These are phyloP conservation scores for Penicillium waksmanii DNA, from an alignment of 495 filamentous ascomycete genomes.

Conservation along the genomic window DNA sequence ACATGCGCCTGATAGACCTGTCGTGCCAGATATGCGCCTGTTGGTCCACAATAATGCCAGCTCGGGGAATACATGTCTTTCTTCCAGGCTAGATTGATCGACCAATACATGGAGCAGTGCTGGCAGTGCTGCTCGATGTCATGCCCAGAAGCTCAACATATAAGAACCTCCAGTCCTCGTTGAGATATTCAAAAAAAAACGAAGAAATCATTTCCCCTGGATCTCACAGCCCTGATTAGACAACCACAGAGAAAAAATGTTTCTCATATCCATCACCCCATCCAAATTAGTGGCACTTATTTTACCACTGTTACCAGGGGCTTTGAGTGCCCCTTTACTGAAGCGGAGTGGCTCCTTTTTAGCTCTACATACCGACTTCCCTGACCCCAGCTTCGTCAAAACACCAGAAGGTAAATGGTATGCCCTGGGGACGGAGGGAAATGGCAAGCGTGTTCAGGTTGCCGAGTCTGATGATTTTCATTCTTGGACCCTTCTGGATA, in stretches of 20 bases:
- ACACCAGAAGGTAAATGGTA: slow-evolving; percentile 40
- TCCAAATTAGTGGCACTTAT: slow-evolving; percentile 14
- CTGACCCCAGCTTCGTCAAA: slow-evolving; percentile 42
- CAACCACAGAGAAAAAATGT: not conserved
- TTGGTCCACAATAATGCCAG: not conserved
- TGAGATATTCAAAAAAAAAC: not conserved
- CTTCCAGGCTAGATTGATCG: not conserved
- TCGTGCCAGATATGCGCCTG: slow-evolving; percentile 15
- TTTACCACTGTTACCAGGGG: slow-evolving; percentile 18
- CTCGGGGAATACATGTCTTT: slow-evolving; percentile 4
- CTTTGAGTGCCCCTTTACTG: slow-evolving; percentile 19
- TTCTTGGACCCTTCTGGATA: slow-evolving; percentile 40
- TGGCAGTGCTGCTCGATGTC: not conserved
- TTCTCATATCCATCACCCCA: slow-evolving; percentile 3
- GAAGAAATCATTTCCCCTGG: not conserved
- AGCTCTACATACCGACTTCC: slow-evolving; percentile 39
- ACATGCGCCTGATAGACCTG: slow-evolving; percentile 15
- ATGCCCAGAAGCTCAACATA: not conserved
- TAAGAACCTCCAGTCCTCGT: slow-evolving; percentile 9
- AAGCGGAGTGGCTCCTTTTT: slow-evolving; percentile 32
- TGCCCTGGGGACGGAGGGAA: slow-evolving; percentile 45
- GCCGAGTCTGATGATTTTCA: slow-evolving; percentile 39
- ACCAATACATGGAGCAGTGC: not conserved
- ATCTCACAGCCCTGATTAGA: not conserved
- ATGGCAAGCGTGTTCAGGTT: slow-evolving; percentile 39